These are phyloP conservation scores for Starmerella vaccinii DNA, from an alignment of 805 yeast genomes.

Conservation along the genomic window DNA sequence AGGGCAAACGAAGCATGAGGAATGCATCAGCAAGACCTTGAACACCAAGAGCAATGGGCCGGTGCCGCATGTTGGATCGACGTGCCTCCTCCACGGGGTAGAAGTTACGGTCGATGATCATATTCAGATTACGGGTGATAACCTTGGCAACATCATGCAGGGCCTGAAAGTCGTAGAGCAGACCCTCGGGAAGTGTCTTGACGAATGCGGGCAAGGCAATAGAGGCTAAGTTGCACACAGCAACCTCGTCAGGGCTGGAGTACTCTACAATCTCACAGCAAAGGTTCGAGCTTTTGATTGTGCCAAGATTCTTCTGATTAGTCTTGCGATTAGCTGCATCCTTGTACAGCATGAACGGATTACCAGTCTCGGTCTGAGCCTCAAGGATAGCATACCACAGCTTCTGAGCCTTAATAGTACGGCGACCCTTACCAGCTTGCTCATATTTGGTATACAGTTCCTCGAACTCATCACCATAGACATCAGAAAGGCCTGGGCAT, in stretches of 20 bases:
- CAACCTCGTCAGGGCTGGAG: slow-evolving; percentile 83
- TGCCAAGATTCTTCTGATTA: slow-evolving; percentile 86
- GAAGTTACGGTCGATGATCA: slow-evolving; percentile 69
- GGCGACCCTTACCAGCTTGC: slow-evolving; percentile 51
- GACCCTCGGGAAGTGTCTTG: slow-evolving; percentile 36
- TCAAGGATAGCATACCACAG: slow-evolving; percentile 83
- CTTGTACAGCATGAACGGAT: slow-evolving; percentile 88
- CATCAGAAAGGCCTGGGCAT: slow-evolving; percentile 76
- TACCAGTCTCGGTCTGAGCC: slow-evolving; percentile 93
- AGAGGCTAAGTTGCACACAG: slow-evolving; percentile 92
- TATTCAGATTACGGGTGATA: slow-evolving; percentile 66
- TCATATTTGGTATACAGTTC: slow-evolving; percentile 64
- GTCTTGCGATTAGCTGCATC: slow-evolving; percentile 82
- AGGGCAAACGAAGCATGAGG: slow-evolving; percentile 68
- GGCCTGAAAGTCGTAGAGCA: slow-evolving; percentile 57
- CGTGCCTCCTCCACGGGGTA: slow-evolving; percentile 77
- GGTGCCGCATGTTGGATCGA: slow-evolving; percentile 63
- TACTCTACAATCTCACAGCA: slow-evolving; percentile 93
- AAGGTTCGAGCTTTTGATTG: slow-evolving; percentile 83
- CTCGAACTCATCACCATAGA: slow-evolving; percentile 76
- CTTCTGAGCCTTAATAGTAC: slow-evolving; percentile 72
- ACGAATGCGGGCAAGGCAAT: slow-evolving; percentile 71
- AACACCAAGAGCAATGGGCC: slow-evolving; percentile 97
- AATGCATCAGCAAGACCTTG: slow-evolving; percentile 92
- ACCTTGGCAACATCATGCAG: slow-evolving; percentile 72